Evolutionary conservation across 129 eudicot genomes (phyloP).

Genomic region (Erigeron canadensis): DNA sequence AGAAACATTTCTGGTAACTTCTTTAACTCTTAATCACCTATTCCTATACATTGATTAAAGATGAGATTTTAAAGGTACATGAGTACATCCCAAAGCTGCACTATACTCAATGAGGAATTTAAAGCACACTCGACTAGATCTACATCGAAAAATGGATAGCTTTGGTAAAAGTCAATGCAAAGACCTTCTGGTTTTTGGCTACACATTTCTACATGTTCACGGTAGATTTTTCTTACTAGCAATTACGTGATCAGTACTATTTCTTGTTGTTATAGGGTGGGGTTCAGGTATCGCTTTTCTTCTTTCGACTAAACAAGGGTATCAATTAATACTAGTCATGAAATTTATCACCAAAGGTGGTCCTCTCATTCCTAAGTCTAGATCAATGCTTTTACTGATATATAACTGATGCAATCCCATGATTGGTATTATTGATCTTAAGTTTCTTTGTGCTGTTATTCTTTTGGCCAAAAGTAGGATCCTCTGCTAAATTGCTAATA

Average conservation of each 20-base stretch:
- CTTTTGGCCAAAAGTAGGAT: too few relatives aligned
- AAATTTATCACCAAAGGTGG: background rate
- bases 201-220: too few relatives aligned
- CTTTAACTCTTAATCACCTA: background rate
- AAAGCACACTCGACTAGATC: too few relatives aligned
- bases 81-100: background rate
- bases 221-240: too few relatives aligned
- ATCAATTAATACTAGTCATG: background rate
- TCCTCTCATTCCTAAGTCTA: background rate
- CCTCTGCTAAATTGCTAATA: too few relatives aligned
- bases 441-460: too few relatives aligned
- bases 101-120: too few relatives aligned
- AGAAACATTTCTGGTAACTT: background rate
- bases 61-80: background rate
- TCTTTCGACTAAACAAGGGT: background rate
- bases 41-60: background rate
- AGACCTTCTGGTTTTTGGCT: too few relatives aligned
- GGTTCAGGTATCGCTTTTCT: background rate
- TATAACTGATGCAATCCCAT: constrained; percentile 5
- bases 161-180: too few relatives aligned
- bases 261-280: background rate
- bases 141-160: too few relatives aligned
- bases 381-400: background rate
- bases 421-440: background rate
- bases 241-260: too few relatives aligned